Evolutionary conservation across 2,329 filamentous ascomycete species (phyloP), one percentile per base, ranked within the genome.

Genomic region (Aspergillus chevalieri): DNA sequence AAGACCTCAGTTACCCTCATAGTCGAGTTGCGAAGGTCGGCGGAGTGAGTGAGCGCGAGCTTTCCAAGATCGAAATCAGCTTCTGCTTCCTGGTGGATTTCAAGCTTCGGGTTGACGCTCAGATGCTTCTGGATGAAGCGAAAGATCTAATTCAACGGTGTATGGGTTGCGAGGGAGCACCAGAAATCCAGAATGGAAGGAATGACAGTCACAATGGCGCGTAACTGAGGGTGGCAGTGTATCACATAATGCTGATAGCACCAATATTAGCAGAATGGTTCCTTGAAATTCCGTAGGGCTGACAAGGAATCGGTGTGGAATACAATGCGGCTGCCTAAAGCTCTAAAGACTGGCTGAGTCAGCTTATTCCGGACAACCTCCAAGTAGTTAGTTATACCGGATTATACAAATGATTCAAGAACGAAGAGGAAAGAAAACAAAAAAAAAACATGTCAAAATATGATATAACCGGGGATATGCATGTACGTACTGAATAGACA

Each of bases 31-130:
- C 92, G 15, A 86, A 85, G 56, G 91, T 97, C 1, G 92, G 93
- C 39, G 92, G 92, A 15, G 89, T 97, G 14, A 88, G 82, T 62
- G 86, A 88, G 64, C 74, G 76, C 15, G 90, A 97, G 70, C 78
- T 98, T 46, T 86, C 87, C 38, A 80, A 87, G 52, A 73, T 97
- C 39, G 93, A 97, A 74, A 87, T 97, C 53, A 90, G 86, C 61
- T 92, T 92, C 64, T 91, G 87, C 70, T 92, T 90, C 65, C 72
- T 95, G 51, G 83, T 85, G n/a, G 85, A 89, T 46, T 95, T 95
- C 64, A 87, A 92, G 60, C 75, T 95, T 52, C 78, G 79, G 36
- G 84, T 89, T 3, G 78, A 78, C 56, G 75, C 77, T 50, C 74
- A 79, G 44, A 75, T 75, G 59, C 71, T 87, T 48, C 64, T 74